Evolutionary conservation across 2,329 filamentous ascomycete genomes (phyloP).

Genomic region (Phoma sp.): DNA sequence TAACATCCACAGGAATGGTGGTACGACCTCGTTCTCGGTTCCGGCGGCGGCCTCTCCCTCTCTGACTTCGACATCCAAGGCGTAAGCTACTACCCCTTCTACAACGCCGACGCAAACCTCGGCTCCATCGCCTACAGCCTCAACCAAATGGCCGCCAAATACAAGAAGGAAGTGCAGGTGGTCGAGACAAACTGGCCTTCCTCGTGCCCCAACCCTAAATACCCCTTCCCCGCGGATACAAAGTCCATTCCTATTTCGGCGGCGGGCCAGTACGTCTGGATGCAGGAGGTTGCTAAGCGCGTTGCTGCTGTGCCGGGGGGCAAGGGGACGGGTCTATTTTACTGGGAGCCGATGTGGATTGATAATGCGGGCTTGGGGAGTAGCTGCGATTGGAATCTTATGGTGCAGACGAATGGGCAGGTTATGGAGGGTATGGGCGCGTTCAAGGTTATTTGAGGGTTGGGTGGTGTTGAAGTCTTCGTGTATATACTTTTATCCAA

Average conservation of each 20-base stretch:
- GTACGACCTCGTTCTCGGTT: constrained; percentile 62
- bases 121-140: constrained; percentile 63
- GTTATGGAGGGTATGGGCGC: constrained; percentile 65
- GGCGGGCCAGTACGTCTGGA: constrained; percentile 68
- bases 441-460: constrained; percentile 56
- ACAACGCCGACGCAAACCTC: constrained; percentile 66
- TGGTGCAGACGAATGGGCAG: constrained; percentile 64
- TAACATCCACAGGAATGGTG: constrained; percentile 62
- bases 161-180: constrained; percentile 72
- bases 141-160: constrained; percentile 66
- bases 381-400: constrained; percentile 69
- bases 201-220: constrained; percentile 65
- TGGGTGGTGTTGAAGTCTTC: neutral
- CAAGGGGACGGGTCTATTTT: constrained; percentile 65
- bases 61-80: constrained; percentile 75
- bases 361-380: constrained; percentile 70
- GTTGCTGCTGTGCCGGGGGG: constrained; percentile 63
- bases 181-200: constrained; percentile 76
- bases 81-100: constrained; percentile 78
- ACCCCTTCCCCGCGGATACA: constrained; percentile 68
- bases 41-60: constrained; percentile 56
- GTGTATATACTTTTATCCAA: neutral
- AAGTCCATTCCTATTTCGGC: constrained; percentile 67
- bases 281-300: constrained; percentile 65
- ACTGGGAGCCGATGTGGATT: constrained; percentile 79